phyloP scores from a whole-genome alignment of 2,329 filamentous ascomycete genomes.

The Botrytis fragariae region DNA sequence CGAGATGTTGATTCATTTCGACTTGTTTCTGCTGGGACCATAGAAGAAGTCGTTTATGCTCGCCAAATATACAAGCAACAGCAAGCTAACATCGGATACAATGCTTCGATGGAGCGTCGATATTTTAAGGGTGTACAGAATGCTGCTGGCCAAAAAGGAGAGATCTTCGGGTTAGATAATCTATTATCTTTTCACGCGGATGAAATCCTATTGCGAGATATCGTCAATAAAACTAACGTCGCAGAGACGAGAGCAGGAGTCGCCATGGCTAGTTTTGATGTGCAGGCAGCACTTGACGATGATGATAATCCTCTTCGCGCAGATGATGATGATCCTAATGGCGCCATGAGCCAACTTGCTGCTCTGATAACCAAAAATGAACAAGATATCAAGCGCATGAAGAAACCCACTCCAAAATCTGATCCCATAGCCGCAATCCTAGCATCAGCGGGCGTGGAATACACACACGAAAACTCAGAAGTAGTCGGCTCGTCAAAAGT shows the following conservation, averaged over 20 bases:
- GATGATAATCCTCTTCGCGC: conserved; percentile 46
- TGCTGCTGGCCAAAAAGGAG: conserved; percentile 76
- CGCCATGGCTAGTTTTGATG: conserved; percentile 71
- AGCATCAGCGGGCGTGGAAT: conserved; percentile 82
- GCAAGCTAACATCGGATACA: conserved; percentile 96
- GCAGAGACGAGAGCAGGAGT: conserved; percentile 89
- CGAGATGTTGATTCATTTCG: conserved; percentile 95
- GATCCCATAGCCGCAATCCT: conserved; percentile 89
- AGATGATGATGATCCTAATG: conserved; percentile 52
- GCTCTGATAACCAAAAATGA: conserved; percentile 54
- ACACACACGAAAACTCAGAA: conserved; percentile 95
- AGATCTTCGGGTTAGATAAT: conserved; percentile 89
- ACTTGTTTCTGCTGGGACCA: conserved; percentile 83
- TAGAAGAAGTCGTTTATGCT: conserved; percentile 96
- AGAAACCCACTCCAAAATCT: conserved; percentile 44
- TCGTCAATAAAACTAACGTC: conserved; percentile 97
- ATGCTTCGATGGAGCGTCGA: conserved; percentile 82
- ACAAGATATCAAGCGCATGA: conserved; percentile 42
- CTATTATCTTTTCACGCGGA: conserved; percentile 79
- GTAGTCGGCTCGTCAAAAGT: conserved; percentile 89
- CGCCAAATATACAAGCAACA: conserved; percentile 99
- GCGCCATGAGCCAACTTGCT: conserved; percentile 71
- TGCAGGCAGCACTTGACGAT: conserved; percentile 58
- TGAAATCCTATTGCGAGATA: conserved; percentile 82
- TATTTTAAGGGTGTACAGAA: conserved; percentile 97